Evolutionary conservation across 2,329 filamentous ascomycete genomes (phyloP), one percentile per base, ranked within the genome.

Genomic region (Diaporthe destruens): DNA sequence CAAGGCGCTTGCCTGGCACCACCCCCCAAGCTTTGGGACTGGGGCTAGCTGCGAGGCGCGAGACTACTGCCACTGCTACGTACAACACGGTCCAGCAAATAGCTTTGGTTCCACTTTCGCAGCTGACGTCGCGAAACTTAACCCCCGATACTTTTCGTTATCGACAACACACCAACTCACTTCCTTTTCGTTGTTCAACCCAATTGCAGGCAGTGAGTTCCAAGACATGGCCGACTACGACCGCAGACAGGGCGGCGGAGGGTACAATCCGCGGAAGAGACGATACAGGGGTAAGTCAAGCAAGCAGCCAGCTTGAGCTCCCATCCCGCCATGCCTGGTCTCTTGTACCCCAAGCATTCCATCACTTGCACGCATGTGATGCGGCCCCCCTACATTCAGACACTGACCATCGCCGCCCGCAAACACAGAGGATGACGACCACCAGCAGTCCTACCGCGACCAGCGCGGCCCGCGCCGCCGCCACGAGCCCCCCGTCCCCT

Each of bases 401-500:
- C 3, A 54, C 42, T 70, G 55, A 70, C 55, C 18, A 49, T 71
- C 78, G 5, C 51, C 53, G 23, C 12, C 68, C 25, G 61, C 72
- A 42, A 42, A 16, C 12, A 72, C 77, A 84, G 77, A 85, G 75
- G 93, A 96, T 76, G 93, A 96, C 76, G 93, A 97, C 77, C 70
- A 74, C 47, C 71, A 74, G 8, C 56, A 63, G 7, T 72, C 73
- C 18, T 68, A 72, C 34, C 91, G 95, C 72, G 89, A 91, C 78
- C 93, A 96, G 79, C 90, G 93, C 77, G 89, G 90, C 34, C 93
- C 92, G 80, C 90, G 93, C 75, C 89, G 93, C 77, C 90, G 93
- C 80, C 91, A 91, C 77, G 92, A 96, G 79, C 83, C 85, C 75
- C 93, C 94, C 7, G 85, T 92, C 18, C 88, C 90, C 42, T 89